Evolutionary conservation across 352 stramenopile species (phyloP), one percentile per base, ranked within the genome.

Genomic region (Phytopythium helicoides): DNA sequence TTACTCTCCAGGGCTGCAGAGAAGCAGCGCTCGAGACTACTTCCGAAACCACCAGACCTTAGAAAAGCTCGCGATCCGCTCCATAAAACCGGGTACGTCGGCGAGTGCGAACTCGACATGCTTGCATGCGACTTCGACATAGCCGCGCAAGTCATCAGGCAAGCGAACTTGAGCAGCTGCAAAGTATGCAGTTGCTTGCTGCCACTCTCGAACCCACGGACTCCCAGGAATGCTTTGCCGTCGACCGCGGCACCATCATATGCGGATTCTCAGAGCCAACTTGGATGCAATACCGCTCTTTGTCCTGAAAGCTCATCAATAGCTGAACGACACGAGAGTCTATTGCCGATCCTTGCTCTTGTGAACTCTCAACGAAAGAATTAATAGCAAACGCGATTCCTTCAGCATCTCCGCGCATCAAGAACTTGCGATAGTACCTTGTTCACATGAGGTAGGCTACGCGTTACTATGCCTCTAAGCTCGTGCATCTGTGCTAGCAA

Each of bases 121-220:
- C 0, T 54, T 47, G 6, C 66, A 73, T 6, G 74, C 77, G 12
- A 62, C 62, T 50, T 88, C 69, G 52, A 88, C 70, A 19, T 64
- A 59, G 6, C 16, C 19, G 36, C 57, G 54, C 5, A 86, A 45
- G 0, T 57, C 15, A 9, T 52, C 16, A 4, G 74, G 53, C 3
- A 67, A 26, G 1, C 56, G 58, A 0, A 76, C 21, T 25, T 58
- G 42, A 11, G 23, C 45, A 12, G 31, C 57, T 2, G 48, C 52
- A 8, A 88, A 55, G 36, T 76, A 60, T 6, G 71, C 53, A 35
- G 71, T 84, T 4, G 81, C 54, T 52, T 88, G 77, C 7, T 74
- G 65, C 77, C 77, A 88, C 59, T 88, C 71, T n/a, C 77, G 74
- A 3, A 73, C 58, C 74, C 77, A 88, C 1, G 58, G 58, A 42